A percentile compares a stretch with the other conserved stretches of the same genome.
phyloP scores from a whole-genome alignment of 495 filamentous ascomycete species.

The Penicillium lividum region DNA sequence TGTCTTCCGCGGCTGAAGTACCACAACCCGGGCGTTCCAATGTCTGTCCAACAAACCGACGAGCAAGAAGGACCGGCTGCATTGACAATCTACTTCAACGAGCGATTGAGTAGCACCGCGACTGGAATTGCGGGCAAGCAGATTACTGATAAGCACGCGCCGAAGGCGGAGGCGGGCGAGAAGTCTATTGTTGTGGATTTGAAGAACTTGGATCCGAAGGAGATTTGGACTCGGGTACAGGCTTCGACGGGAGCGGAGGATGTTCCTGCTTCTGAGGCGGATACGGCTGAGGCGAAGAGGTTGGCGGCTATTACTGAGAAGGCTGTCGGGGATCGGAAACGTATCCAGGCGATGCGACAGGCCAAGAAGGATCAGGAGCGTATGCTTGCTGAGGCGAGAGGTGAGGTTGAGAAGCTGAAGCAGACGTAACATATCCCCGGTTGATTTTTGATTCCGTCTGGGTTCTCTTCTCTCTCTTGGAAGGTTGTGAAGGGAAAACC shows the following conservation, averaged over 20 bases:
- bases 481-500: constrained; percentile 15
- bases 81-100: constrained; percentile 73
- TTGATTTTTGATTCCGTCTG: constrained; percentile 8
- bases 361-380: constrained; percentile 62
- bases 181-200: constrained; percentile 37
- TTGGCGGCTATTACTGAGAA: constrained; percentile 57
- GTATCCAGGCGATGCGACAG: constrained; percentile 56
- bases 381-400: constrained; percentile 61
- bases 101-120: constrained; percentile 36
- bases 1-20: constrained; percentile 87
- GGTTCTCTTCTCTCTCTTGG: constrained; percentile 8
- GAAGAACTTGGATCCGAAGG: constrained; percentile 37
- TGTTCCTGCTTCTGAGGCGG: constrained; percentile 59
- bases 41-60: constrained; percentile 71
- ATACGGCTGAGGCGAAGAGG: constrained; percentile 58
- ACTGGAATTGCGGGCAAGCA: constrained; percentile 25
- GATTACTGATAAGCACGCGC: constrained; percentile 38
- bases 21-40: constrained; percentile 82
- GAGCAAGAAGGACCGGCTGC: constrained; percentile 59
- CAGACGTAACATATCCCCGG: constrained; percentile 27
- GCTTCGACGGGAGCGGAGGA: constrained; percentile 65
- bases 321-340: constrained; percentile 55
- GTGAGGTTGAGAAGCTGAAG: constrained; percentile 45
- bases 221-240: constrained; percentile 71
- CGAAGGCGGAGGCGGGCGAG: constrained; percentile 34